Base-by-base conservation (phyloP, 768 basidiomycete species). In the Kwoniella shandongensis region DNA sequence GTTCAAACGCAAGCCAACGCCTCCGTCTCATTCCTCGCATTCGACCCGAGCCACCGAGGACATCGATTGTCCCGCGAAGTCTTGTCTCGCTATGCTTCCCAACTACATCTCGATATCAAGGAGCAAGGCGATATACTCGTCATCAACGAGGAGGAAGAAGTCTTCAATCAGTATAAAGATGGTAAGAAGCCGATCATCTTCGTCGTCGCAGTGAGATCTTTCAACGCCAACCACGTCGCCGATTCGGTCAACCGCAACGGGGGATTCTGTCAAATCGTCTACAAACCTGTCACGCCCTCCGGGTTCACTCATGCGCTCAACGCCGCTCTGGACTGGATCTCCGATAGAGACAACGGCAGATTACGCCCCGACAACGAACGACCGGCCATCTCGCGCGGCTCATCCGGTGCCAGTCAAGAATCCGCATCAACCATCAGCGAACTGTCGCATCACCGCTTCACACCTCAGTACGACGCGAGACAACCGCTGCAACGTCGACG, bases 271-370 rank as follows among this genome's bases (percentile, higher is more conserved):
- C 86, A 88, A n/a, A 80, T 91, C 22, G 77, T 93, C 12, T 88
- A 86, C 82, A 97, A 96, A 73, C 92, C 92, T 10, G 85, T 85
- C 23, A 90, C 91, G 2, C 92, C 92, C 2, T 83, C 83, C 41
- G 83, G 86, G 20, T 81, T 94, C 54, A 81, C 85, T 25, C 73
- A 81, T 4, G 81, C 85, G 22, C 78, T 93, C n/a, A 27, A 35
- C 17, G 32, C 42, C 13, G 66, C 68, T 22, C 50, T 68, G 0
- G 54, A 65, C 4, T 65, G 56, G 51, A 29, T 70, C 13, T 53
- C 66, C 10, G 46, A 52, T 48, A 29, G 10, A 8, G 15, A 54
- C 2, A 38, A 39, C n/a, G 18, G 45, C 23, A 13, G 23, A 20
- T 27, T 12, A 7, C 22, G 10, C 5, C 39, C 20, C 25, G 35